Percentiles rank a stretch among this genome's conserved stretches.
Evolutionary conservation across 306 rosid species (phyloP).

Genomic region (Vigna reflexopilosa): DNA sequence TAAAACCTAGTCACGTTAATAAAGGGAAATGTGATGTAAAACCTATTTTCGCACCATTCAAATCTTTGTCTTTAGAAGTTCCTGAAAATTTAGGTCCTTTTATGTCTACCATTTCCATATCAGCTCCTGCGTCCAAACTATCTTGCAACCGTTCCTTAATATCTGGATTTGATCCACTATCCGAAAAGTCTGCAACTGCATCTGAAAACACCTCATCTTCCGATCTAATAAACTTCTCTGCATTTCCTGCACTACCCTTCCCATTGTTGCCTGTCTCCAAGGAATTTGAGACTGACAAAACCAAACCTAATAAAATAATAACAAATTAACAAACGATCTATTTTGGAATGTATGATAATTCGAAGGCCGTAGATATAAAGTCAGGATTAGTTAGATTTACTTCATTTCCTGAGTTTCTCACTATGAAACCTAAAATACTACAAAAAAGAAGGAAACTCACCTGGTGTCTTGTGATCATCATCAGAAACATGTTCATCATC

Average conservation of each 20-base stretch:
- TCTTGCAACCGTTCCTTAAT: slow-evolving; percentile 31
- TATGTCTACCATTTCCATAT: slow-evolving; percentile 41
- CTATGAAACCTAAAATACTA: neutral
- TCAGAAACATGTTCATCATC: slow-evolving; percentile 75
- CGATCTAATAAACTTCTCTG: slow-evolving; percentile 46
- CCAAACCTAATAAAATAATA: slow-evolving; percentile 44
- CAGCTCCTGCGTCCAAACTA: slow-evolving; percentile 43
- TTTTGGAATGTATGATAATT: slow-evolving; percentile 17
- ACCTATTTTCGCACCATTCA: slow-evolving; percentile 53
- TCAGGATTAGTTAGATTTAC: slow-evolving; percentile 15
- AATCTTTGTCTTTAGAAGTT: slow-evolving; percentile 38
- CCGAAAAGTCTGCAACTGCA: slow-evolving; percentile 77
- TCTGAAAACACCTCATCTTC: slow-evolving; percentile 76
- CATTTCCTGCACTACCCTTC: slow-evolving; percentile 50
- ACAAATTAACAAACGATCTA: neutral
- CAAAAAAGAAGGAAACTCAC: slow-evolving; percentile 36
- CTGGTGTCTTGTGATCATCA: slow-evolving; percentile 59
- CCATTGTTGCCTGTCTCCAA: slow-evolving; percentile 44
- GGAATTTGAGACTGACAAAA: slow-evolving; percentile 51
- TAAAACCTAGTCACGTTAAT: slow-evolving; percentile 6
- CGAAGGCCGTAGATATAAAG: neutral
- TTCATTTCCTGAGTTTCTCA: neutral
- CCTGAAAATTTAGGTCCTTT: slow-evolving; percentile 44
- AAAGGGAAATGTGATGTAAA: neutral
- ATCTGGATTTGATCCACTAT: slow-evolving; percentile 43